These are phyloP conservation scores for Bretschneidera sinensis DNA, from an alignment of 345 rosid genomes.

Conservation along the genomic window DNA sequence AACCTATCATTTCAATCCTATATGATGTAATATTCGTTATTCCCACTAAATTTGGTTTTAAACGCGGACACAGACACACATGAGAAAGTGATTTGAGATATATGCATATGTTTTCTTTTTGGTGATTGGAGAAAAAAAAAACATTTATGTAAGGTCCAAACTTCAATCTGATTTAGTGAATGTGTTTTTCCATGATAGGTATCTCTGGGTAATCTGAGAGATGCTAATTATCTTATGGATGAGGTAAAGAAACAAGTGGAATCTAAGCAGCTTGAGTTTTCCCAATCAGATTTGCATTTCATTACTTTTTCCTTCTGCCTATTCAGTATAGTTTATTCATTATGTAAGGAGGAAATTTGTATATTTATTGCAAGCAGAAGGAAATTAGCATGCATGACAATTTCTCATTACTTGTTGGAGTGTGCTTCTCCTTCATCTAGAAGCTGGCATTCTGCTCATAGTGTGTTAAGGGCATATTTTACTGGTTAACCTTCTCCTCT, in stretches of 20 bases:
- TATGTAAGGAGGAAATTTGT: not conserved
- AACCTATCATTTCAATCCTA: not conserved
- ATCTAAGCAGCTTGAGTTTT: constrained; percentile 45
- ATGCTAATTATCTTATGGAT: constrained; percentile 71
- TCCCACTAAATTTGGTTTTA: not conserved
- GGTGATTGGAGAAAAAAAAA: not conserved
- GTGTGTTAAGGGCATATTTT: not conserved
- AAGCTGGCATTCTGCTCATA: not conserved
- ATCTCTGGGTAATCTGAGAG: constrained; percentile 77
- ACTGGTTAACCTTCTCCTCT: not conserved
- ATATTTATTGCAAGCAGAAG: too few species aligned
- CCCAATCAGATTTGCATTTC: constrained; percentile 41
- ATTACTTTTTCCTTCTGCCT: not conserved
- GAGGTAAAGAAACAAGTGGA: constrained; percentile 71
- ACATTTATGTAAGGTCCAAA: not conserved
- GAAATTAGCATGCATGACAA: not conserved
- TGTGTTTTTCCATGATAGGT: constrained; percentile 41
- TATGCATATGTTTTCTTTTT: not conserved
- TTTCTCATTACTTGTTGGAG: not conserved
- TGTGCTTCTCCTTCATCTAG: not conserved
- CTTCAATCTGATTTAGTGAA: constrained; percentile 9
- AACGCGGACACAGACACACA: not conserved
- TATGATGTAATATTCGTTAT: not conserved
- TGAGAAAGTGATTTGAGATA: not conserved
- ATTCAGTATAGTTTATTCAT: not conserved